Base-by-base conservation (phyloP, 1,284 basidiomycete species). In the Sporisorium scitamineum region DNA sequence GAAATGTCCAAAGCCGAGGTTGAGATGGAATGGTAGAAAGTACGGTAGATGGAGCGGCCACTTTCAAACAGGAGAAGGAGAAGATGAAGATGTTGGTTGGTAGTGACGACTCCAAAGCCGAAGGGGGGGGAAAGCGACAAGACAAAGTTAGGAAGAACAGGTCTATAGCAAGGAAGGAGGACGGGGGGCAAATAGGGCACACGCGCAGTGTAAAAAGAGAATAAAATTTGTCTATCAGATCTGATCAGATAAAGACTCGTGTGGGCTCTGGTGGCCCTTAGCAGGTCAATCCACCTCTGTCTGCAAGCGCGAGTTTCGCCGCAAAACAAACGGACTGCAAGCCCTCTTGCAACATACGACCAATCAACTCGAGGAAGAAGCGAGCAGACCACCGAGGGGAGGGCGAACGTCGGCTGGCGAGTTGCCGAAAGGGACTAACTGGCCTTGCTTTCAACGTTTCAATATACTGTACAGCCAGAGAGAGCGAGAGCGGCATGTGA, bases 181-280 rank as follows among this genome's bases (percentile, higher is more conserved):
- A 2, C 22, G 20, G 42, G 22, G 42, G 42, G 42, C 42, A 13
- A 24, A 27, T 29, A 50, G 8, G 48, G 48, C 48, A 50, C 8
- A 2, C 31, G 9, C 18, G 10, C 48, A 34, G 50, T 52, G 31
- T 52, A 42, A 42, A n/a, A 20, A 20, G 1, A 42, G 4, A n/a
- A n/a, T 20, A n/a, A 52, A 52, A 37, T 34, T 24, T 4, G 31
- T 9, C 22, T 53, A 53, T 53, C 52, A 39, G 52, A 53, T 53
- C 14, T 7, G 32, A 53, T 53, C 52, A 39, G 52, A 53, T 53
- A 53, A 53, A n/a, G 5, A 1, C n/a, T n/a, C n/a, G n/a, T n/a
- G n/a, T n/a, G n/a, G n/a, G n/a, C n/a, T n/a, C n/a, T n/a, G n/a
- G n/a, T n/a, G n/a, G n/a, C n/a, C n/a, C n/a, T n/a, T n/a, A n/a